A percentile compares a stretch with the other conserved stretches of the same genome.
Conservation (phyloP, 1,284 basidiomycete species). For the Pterulicium gracile region DNA sequence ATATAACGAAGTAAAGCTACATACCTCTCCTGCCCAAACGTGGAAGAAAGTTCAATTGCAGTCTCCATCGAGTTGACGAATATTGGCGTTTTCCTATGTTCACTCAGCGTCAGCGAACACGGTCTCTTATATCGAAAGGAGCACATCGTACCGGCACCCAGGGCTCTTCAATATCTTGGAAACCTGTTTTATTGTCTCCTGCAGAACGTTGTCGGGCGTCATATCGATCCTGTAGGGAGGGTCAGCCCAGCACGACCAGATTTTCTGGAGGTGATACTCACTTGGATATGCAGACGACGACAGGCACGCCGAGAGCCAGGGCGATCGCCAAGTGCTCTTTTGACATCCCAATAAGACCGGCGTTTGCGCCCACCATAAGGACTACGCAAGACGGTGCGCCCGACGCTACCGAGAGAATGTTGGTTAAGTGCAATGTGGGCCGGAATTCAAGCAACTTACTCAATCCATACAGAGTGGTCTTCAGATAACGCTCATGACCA, state of each 20-base stretch:
- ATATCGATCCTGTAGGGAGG: conserved; percentile 76
- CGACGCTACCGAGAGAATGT: conserved; percentile 65
- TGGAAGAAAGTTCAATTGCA: conserved; percentile 67
- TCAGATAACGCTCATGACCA: conserved; percentile 82
- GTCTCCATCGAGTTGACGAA: conserved; percentile 68
- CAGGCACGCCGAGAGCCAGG: conserved; percentile 86
- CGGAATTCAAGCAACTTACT: not conserved
- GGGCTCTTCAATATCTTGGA: conserved; percentile 90
- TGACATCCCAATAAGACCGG: conserved; percentile 94
- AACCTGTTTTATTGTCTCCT: conserved; percentile 87
- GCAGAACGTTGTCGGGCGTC: conserved; percentile 88
- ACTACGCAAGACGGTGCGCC: conserved; percentile 93
- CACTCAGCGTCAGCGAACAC: not conserved
- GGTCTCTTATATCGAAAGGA: conserved; percentile 1
- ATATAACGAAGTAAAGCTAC: conserved; percentile 12
- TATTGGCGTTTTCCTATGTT: conserved; percentile 58
- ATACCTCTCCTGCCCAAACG: conserved; percentile 62
- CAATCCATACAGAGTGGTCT: conserved; percentile 77
- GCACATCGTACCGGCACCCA: conserved; percentile 64
- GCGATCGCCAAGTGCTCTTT: conserved; percentile 96
- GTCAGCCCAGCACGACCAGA: conserved; percentile 1
- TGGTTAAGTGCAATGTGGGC: not conserved
- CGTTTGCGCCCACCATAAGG: conserved; percentile 94
- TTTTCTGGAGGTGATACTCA: conserved; percentile 3
- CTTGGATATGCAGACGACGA: conserved; percentile 93